Base-by-base conservation (phyloP, 805 yeast species). In the Kodamaea sagamina region DNA sequence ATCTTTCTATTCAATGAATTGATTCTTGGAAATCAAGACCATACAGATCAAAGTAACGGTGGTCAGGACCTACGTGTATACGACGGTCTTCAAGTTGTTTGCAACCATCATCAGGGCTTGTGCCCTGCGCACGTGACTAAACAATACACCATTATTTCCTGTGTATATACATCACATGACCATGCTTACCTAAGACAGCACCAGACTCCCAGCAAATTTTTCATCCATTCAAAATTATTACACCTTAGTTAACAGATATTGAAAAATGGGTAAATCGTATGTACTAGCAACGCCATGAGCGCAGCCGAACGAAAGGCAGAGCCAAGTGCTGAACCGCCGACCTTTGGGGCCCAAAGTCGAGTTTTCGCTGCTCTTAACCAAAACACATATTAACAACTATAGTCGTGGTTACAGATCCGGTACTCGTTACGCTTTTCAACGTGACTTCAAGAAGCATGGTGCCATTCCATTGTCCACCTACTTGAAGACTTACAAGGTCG, bases 361-460 rank as follows among this genome's bases (percentile, higher is more conserved):
- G 8, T 21, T 21, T 21, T 21, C 24, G 24, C 24, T 21, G 24
- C 24, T 6, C n/a, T 21, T 8, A 6, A 21, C 8, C 24, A 21
- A 21, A 21, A 21, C 24, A 21, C 24, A 28, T 36, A 42, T 40
- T 42, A 42, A 42, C 45, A 8, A 10, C 12, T 49, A 11, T 51
- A 63, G 68, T 77, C 97, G 89, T 81, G 99, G 99, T 86, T 90
- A 89, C 85, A 90, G 99, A 90, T 89, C 97, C 67, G 93, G 99
- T 81, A 92, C 99, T 80, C 96, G 99, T 80, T 93, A 93, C 90
- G 95, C 95, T 81, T 93, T 93, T 95, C 88, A 89, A 79, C 93
- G 99, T 79, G 98, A 92, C 85, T 93, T 86, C 90, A 90, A 87
- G 84, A 84, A 83, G 77, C 95, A 92, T 79, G 99, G 99, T 76